Percentiles rank a stretch among this genome's conserved stretches.
Conservation (phyloP, 176 grass and related monocot species). For the Elymus sibiricus region DNA sequence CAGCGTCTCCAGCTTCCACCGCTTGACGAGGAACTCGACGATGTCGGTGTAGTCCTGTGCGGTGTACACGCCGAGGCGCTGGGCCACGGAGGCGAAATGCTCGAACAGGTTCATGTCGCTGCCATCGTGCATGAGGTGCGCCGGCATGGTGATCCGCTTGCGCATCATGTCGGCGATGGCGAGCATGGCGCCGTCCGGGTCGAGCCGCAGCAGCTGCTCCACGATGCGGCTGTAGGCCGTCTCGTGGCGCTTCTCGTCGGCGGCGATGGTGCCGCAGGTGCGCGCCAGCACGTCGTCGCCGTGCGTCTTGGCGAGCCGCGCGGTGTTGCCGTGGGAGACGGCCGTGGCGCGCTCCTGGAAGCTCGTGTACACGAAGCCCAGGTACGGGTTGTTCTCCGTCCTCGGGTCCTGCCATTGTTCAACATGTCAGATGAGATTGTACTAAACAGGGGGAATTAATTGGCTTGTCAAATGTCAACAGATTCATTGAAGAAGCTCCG, state of each 20-base stretch:
- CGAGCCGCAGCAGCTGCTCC: constrained; percentile 75
- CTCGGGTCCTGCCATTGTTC: constrained; percentile 46
- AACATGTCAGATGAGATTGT: no score
- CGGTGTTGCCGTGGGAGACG: constrained; percentile 93
- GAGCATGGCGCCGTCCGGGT: constrained; percentile 72
- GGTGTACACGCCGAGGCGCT: constrained; percentile 76
- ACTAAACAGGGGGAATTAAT: no score
- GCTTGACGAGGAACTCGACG: constrained; percentile 79
- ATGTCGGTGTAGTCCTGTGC: constrained; percentile 80
- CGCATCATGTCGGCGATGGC: constrained; percentile 96
- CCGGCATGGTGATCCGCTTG: constrained; percentile 97
- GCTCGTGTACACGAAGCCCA: constrained; percentile 96
- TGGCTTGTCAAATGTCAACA: no score
- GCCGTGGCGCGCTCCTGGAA: constrained; percentile 96
- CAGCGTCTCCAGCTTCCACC: constrained; percentile 66
- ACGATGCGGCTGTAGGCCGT: constrained; percentile 76
- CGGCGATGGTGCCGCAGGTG: constrained; percentile 75
- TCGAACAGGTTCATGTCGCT: constrained; percentile 68
- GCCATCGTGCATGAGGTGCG: constrained; percentile 97
- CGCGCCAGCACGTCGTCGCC: constrained; percentile 79
- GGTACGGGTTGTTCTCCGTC: constrained; percentile 92
- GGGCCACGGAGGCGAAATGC: constrained; percentile 73
- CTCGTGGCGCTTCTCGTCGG: constrained; percentile 99
- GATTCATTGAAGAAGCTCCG: no score
- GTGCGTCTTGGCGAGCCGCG: constrained; percentile 51